Conservation (phyloP, 371 early-diverging fungal species). For the Chytridium lagenaria region DNA sequence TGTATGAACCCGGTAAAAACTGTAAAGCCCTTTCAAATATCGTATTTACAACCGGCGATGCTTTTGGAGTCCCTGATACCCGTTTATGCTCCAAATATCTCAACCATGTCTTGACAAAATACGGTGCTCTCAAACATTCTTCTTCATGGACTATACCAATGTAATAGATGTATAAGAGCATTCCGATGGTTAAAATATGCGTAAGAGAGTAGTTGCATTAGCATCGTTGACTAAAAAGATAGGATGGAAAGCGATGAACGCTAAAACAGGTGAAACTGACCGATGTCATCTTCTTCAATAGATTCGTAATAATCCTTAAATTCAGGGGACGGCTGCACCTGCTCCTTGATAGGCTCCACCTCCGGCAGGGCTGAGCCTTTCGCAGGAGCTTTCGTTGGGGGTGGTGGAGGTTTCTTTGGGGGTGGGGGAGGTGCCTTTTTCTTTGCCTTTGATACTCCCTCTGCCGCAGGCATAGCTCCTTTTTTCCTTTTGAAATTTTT, state of each 20-base stretch:
- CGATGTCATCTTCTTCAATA: constrained; percentile 33
- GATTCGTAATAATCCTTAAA: constrained; percentile 20
- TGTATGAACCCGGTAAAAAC: constrained; percentile 91
- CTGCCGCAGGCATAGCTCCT: constrained; percentile 6
- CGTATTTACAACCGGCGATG: constrained; percentile 64
- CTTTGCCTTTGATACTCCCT: background rate
- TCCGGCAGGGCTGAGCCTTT: background rate
- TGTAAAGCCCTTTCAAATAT: constrained; percentile 85
- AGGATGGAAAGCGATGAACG: no score
- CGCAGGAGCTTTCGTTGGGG: background rate
- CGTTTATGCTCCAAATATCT: constrained; percentile 90
- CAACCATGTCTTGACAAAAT: constrained; percentile 82
- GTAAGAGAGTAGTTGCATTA: no score
- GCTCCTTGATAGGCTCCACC: no score
- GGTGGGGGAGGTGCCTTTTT: constrained; percentile 13
- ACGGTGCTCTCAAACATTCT: constrained; percentile 86
- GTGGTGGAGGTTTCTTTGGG: background rate
- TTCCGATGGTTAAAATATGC: no score
- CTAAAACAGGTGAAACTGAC: no score
- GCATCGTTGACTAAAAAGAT: no score
- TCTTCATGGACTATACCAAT: constrained; percentile 72
- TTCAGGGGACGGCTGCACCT: background rate
- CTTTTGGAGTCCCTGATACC: constrained; percentile 39
- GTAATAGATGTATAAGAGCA: no score
- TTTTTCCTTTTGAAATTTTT: constrained; percentile 1